A percentile compares a stretch with the other conserved stretches of the same genome.
Evolutionary conservation across 2,329 filamentous ascomycete species (phyloP).

Genomic region (Cladosporium austrohemisphaericum): DNA sequence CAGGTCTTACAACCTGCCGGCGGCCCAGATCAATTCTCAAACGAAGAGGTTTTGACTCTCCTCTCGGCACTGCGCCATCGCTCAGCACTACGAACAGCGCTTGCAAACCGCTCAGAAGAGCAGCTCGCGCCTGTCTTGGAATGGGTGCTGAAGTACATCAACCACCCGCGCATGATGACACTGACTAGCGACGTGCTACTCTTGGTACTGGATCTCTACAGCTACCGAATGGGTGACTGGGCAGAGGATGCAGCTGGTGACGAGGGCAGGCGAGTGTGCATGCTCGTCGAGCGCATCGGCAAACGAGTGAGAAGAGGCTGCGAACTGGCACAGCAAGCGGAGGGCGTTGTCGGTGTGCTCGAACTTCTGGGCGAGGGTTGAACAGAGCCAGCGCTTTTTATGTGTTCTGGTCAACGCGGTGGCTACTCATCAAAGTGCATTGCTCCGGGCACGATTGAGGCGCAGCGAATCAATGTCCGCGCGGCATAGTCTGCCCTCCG

Average conservation of each 20-base stretch:
- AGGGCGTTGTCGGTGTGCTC: conserved; percentile 81
- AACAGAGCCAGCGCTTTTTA: conserved; percentile 4
- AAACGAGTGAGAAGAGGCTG: conserved; percentile 70
- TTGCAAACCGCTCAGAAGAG: conserved; percentile 75
- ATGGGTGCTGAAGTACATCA: conserved; percentile 78
- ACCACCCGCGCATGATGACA: conserved; percentile 74
- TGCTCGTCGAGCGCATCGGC: conserved; percentile 68
- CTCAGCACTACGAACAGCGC: conserved; percentile 74
- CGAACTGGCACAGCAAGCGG: conserved; percentile 78
- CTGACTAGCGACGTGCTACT: conserved; percentile 80
- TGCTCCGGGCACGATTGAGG: too few relatives aligned
- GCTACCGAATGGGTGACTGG: conserved; percentile 63
- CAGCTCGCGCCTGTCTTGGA: conserved; percentile 76
- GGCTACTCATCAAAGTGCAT: not conserved
- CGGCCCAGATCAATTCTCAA: conserved; percentile 21
- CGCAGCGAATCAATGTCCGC: too few relatives aligned
- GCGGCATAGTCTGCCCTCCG: too few relatives aligned
- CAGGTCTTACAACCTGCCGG: conserved; percentile 55
- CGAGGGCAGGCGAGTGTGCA: conserved; percentile 54
- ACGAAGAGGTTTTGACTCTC: conserved; percentile 61
- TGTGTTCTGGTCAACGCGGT: not conserved
- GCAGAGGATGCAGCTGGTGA: conserved; percentile 27
- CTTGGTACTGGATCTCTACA: conserved; percentile 81
- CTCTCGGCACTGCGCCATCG: conserved; percentile 83
- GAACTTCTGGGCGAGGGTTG: conserved; percentile 64